Evolutionary conservation across 1,284 basidiomycete species (phyloP).

Genomic region (Blastosporella zonata): DNA sequence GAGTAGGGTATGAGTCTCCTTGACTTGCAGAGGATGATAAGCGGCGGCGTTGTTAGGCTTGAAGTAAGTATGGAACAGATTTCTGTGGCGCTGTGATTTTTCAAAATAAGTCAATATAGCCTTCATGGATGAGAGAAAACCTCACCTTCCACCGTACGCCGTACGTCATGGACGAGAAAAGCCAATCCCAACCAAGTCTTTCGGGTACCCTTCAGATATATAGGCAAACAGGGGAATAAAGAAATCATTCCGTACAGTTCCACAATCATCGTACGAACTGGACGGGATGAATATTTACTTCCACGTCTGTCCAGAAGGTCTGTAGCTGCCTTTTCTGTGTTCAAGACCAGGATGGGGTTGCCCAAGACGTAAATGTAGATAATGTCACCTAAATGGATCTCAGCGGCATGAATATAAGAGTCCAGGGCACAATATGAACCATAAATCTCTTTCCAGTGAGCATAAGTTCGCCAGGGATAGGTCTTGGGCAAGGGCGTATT

Average conservation of each 20-base stretch:
- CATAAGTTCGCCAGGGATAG: conserved; percentile 48
- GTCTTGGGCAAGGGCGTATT: conserved; percentile 28
- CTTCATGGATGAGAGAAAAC: not conserved
- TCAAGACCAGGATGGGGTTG: conserved; percentile 45
- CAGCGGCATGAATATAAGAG: not conserved
- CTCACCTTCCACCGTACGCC: conserved; percentile 36
- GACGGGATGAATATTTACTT: conserved; percentile 44
- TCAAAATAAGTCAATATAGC: not conserved
- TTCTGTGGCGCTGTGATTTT: conserved; percentile 33
- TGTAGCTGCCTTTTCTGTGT: conserved; percentile 37
- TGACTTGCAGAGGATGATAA: conserved; percentile 35
- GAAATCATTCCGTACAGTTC: conserved; percentile 33
- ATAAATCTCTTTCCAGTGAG: conserved; percentile 43
- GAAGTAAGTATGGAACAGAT: conserved; percentile 45
- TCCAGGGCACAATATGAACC: conserved; percentile 28
- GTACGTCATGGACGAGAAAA: conserved; percentile 45
- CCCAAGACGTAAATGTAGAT: conserved; percentile 46
- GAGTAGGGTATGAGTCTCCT: conserved; percentile 36
- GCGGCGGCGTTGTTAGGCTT: conserved; percentile 27
- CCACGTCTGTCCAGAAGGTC: conserved; percentile 47
- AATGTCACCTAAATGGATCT: conserved; percentile 38
- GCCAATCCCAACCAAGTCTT: conserved; percentile 50
- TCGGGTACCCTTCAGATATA: not conserved
- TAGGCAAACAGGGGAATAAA: not conserved
- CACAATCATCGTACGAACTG: conserved; percentile 41